Base-by-base conservation (phyloP, 352 stramenopile genomes). In the Phytophthora melonis region DNA sequence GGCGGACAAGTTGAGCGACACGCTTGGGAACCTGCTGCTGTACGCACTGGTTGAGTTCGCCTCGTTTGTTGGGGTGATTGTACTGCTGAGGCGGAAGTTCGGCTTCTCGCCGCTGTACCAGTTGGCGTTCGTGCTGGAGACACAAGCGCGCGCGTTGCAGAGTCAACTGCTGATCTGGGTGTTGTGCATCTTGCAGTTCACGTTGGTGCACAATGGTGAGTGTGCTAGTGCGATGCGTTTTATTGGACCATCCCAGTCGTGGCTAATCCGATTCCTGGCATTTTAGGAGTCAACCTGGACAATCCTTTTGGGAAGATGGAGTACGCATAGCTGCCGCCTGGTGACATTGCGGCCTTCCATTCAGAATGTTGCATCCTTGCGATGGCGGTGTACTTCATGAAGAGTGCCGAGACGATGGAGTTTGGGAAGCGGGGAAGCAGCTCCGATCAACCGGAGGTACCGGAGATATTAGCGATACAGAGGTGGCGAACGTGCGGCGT, bases 91-190 rank as follows among this genome's bases (percentile, higher is more conserved):
- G 36, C 27, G 56, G 0, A 60, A 55, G 39, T 76, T 84, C 27
- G 66, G 57, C 3, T 74, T 76, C 34, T 70, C 62, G 3, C 58
- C 68, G 23, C 18, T 78, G 7, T 76, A 79, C 41, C 57, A 75
- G 34, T 58, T 86, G 7, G 77, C 69, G 1, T 82, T 86, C 53
- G 74, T 83, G 21, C 64, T 86, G 2, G 76, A 86, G 55, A 80
- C 47, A 0, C 70, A 83, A 27, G 25, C 23, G 0, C 30, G 56
- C 14, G 58, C 64, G 1, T 19, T 83, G 11, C 77, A 83, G 19
- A 49, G 64, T 1, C 55, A 59, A 7, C 9, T 69, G 47, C 0
- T 83, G 30, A 36, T 71, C 27, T 81, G 66, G 70, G 55, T 75
- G 13, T 54, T 64, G 16, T 72, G 60, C 55, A 74, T 74, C 14